A percentile compares a stretch with the other conserved stretches of the same genome.
Conservation (phyloP, 345 rosid species). For the Sonneratia caseolaris region DNA sequence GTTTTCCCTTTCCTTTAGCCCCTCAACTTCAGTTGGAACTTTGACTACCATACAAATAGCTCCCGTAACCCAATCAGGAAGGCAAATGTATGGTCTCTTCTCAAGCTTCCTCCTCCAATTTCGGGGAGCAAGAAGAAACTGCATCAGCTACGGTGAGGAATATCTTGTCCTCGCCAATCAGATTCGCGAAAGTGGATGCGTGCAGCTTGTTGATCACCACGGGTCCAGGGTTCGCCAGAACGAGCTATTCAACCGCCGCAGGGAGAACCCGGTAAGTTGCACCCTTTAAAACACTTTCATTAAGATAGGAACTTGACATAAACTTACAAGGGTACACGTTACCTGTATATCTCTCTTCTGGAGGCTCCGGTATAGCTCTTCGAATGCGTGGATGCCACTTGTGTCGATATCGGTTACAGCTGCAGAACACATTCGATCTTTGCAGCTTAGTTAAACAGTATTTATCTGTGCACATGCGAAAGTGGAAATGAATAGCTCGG, state of each 20-base stretch:
- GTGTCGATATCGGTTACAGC: conserved; percentile 90
- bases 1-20: neutral
- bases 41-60: neutral
- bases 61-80: neutral
- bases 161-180: conserved; percentile 53
- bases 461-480: neutral
- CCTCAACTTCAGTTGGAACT: neutral
- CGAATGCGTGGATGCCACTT: conserved; percentile 77
- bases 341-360: conserved; percentile 64
- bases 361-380: conserved; percentile 60
- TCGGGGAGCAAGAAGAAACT: conserved; percentile 50
- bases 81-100: neutral
- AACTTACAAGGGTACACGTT: neutral
- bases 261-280: neutral
- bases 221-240: conserved; percentile 78
- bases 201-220: conserved; percentile 77
- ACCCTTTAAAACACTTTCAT: neutral
- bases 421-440: conserved; percentile 13
- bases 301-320: too few relatives aligned
- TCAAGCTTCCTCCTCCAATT: conserved; percentile 28
- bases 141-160: conserved; percentile 80
- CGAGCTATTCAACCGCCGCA: conserved; percentile 27
- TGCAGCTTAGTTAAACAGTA: too few relatives aligned
- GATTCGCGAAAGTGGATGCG: conserved; percentile 33
- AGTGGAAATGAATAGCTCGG: neutral